Conservation (phyloP, 306 rosid genomes). For the Lathyrus aphaca region DNA sequence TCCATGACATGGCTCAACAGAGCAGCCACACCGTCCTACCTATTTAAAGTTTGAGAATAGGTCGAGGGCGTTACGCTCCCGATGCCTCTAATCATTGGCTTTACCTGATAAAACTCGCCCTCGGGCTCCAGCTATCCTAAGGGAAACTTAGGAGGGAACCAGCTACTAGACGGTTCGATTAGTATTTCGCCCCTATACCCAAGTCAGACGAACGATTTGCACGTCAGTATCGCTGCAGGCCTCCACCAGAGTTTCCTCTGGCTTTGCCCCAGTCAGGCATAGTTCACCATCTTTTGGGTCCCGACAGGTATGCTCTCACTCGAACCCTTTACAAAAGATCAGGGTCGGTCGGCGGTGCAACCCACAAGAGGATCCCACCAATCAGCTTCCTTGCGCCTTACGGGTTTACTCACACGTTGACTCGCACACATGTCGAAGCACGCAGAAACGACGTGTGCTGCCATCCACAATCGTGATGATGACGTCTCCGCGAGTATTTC, state of each 20-base stretch:
- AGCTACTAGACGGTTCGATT: neutral
- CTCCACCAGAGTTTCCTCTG: conserved; percentile 2
- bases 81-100: neutral
- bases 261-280: conserved; percentile 39
- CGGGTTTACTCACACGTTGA: too few species aligned
- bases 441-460: neutral
- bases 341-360: too few species aligned
- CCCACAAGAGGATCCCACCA: too few species aligned
- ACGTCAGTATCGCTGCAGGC: neutral
- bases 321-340: too few species aligned
- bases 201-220: neutral
- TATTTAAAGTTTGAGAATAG: too few species aligned
- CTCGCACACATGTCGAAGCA: neutral
- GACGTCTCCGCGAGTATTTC: too few species aligned
- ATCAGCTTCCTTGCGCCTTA: too few species aligned
- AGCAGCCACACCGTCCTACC: too few species aligned
- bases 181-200: neutral
- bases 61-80: neutral
- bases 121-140: neutral
- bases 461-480: neutral
- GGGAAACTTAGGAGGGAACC: conserved; percentile 1
- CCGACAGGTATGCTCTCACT: conserved; percentile 8
- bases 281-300: conserved; percentile 44
- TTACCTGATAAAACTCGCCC: neutral
- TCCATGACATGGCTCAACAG: too few species aligned